Evolutionary conservation across 345 rosid genomes (phyloP), one percentile per base, ranked within the genome.

Genomic region (Brassica juncea): DNA sequence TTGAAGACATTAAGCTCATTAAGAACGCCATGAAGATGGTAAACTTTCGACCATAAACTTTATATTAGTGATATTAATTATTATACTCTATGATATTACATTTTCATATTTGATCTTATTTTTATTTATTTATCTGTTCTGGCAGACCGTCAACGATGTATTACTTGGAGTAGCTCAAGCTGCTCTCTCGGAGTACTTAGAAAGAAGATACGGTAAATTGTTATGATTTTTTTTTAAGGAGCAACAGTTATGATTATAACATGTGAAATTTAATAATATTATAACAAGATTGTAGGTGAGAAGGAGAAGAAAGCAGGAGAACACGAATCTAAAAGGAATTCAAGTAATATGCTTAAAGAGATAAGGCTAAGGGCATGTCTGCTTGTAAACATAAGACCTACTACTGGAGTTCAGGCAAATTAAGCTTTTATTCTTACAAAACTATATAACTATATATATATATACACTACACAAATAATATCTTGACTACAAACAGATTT

Each of bases 371-470:
- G 57, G 57, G 57, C 57, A 49, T 49, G 57, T 34, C 25, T 89
- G 58, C 86, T 88, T 25, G 79, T 85, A 31, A 91, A 91, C 77
- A 16, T 88, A 65, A 87, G 97, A 79, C 91, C 91, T 7, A 12
- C 74, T 12, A 79, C 74, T 27, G 90, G 92, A 15, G 86, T 91
- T 42, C 92, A 89, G 84, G 94, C 80, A 42, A 59, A 65, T 65
- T 34, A 63, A 39, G 57, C 10, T 64, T 11, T 15, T 30, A 4
- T 15, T 15, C 4, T 64, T 8, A 34, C 25, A 63, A n/a, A 35
- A 15, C 10, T 64, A 60, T 5, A 25, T 25, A 16, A 27, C 30
- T 2, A 11, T 37, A 42, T 42, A 42, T 37, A 44, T 44, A 44
- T 42, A 42, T 44, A 4, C 14, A 39, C 47, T 9, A 39, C 47